phyloP scores from a whole-genome alignment of 108 stramenopile genomes.

The Skeletonema grethae region DNA sequence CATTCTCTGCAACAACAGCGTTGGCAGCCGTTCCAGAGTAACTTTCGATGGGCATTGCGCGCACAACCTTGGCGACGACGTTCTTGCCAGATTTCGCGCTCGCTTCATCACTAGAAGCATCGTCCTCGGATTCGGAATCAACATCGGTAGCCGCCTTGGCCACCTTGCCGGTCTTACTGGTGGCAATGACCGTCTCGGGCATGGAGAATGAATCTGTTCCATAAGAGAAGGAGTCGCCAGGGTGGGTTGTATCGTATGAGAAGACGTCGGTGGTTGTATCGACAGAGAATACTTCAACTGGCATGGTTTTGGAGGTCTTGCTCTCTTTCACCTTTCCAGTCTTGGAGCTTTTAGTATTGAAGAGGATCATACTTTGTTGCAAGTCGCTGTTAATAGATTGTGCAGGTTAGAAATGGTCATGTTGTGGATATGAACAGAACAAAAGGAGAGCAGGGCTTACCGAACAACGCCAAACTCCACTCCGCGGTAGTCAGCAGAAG shows the following conservation, averaged over 20 bases:
- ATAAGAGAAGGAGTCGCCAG: neutral
- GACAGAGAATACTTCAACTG: neutral
- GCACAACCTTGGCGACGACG: neutral
- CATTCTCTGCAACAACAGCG: neutral
- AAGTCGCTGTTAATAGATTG: neutral
- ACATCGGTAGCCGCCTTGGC: neutral
- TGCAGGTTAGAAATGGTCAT: neutral
- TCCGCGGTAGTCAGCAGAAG: neutral
- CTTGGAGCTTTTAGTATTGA: too few species aligned
- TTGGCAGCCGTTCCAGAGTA: neutral
- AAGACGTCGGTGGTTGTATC: neutral
- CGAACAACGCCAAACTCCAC: neutral
- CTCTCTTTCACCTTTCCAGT: too few species aligned
- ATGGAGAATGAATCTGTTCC: neutral
- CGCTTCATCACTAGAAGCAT: neutral
- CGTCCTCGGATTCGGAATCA: conserved; percentile 3
- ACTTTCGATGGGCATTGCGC: neutral
- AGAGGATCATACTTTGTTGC: neutral
- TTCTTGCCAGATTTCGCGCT: neutral
- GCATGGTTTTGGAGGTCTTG: too few species aligned
- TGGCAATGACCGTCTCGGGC: neutral
- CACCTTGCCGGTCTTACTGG: neutral
- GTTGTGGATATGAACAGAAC: neutral
- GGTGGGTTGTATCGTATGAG: neutral
- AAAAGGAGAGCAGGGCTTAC: neutral